Evolutionary conservation across 768 basidiomycete genomes (phyloP), one percentile per base, ranked within the genome.

Genomic region (Hypholoma fasciculare): DNA sequence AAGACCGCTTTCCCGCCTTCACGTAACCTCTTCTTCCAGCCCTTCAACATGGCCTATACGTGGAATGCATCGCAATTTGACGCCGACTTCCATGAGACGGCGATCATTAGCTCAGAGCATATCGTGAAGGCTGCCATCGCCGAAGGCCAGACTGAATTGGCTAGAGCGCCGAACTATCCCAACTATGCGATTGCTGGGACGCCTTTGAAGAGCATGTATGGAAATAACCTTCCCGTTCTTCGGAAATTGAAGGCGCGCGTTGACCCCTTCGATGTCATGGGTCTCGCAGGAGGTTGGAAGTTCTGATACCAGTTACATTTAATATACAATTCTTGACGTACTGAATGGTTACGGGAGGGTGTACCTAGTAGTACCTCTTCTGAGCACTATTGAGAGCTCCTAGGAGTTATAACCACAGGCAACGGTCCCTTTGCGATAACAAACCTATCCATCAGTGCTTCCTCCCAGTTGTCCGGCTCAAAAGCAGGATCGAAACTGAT

Each of bases 281-380:
- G 77, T 14, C 78, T 87, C 16, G 77, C 87, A n/a, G 87, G 87
- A 5, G 88, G 87, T 7, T 88, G 79, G 68, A 88, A 86, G 69
- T 70, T 84, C 46, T 78, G 44, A 54, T 42, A 34, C 30, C 9
- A 34, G 9, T 34, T 9, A 34, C 9, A 34, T 34, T 34, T 4
- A 23, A 23, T 23, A 23, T 4, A 23, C 23, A 23, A 23, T 23
- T 23, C 4, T 4, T 23, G 23, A 23, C 23, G 23, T 23, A 23
- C 23, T 23, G 4, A 23, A 23, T 23, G 23, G 23, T 23, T 23
- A 23, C 23, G 23, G 23, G 23, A 23, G 4, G 23, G 23, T 23
- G 23, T 23, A 23, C 23, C 23, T 23, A 23, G 23, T 23, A 23
- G 23, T 23, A 23, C 4, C 23, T 23, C 23, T 23, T 23, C 23